phyloP scores from a whole-genome alignment of 148 eudicot species.

The Silene conica region DNA sequence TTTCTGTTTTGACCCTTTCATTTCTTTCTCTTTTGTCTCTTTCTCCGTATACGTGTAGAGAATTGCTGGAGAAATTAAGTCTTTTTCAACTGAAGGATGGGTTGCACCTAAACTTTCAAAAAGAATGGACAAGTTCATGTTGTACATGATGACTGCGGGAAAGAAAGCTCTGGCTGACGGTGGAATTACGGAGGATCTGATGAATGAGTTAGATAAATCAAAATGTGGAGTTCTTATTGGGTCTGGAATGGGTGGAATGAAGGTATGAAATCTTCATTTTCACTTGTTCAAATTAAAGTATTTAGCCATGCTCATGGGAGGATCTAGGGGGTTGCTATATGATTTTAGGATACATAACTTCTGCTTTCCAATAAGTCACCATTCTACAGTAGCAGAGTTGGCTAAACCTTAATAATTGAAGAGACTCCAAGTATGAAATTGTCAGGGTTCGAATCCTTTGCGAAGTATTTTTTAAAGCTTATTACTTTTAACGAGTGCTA shows the following conservation, averaged over 20 bases:
- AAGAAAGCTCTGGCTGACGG: constrained; percentile 95
- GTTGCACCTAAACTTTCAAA: constrained; percentile 89
- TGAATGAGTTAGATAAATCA: constrained; percentile 68
- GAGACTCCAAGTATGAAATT: too few species aligned
- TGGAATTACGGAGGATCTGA: constrained; percentile 73
- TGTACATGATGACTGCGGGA: constrained; percentile 91
- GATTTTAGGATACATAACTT: too few species aligned
- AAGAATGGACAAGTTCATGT: constrained; percentile 95
- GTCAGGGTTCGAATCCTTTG: too few species aligned
- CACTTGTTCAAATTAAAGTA: too few species aligned
- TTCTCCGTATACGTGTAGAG: constrained; percentile 39
- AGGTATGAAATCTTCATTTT: constrained; percentile 48
- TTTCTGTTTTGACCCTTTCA: constrained; percentile 11
- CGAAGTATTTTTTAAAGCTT: too few species aligned
- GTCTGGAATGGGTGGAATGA: constrained; percentile 98
- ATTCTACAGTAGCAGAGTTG: too few species aligned
- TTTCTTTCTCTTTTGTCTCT: background rate
- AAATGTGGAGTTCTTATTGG: constrained; percentile 92
- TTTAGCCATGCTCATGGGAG: too few species aligned
- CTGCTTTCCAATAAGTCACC: too few species aligned
- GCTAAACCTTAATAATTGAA: too few species aligned
- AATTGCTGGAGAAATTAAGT: constrained; percentile 96
- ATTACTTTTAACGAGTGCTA: too few species aligned
- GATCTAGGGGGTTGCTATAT: too few species aligned
- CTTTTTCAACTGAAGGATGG: constrained; percentile 84